These are phyloP conservation scores for Colletotrichum sp. DNA, from an alignment of 2,329 filamentous ascomycete genomes.

Conservation along the genomic window DNA sequence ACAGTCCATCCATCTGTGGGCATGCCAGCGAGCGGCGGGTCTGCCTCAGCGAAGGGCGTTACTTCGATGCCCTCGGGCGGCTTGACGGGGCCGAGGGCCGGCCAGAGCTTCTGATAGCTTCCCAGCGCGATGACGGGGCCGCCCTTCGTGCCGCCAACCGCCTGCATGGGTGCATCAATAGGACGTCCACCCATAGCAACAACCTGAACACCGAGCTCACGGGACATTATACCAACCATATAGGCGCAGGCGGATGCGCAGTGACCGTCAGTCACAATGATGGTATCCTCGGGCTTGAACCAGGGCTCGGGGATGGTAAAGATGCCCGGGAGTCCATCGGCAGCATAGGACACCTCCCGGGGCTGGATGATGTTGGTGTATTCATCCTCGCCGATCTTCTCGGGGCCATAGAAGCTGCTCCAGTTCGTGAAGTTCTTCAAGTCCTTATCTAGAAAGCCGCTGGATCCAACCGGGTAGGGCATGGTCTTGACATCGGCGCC, in stretches of 20 bases:
- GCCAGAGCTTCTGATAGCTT: not conserved
- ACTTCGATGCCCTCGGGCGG: constrained; percentile 2
- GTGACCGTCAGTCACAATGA: constrained; percentile 28
- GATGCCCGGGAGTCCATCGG: not conserved
- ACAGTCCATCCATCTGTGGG: not conserved
- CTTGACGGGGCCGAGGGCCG: not conserved
- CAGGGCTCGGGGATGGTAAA: not conserved
- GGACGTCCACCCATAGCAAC: constrained; percentile 67
- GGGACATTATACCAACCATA: constrained; percentile 48
- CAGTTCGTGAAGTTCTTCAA: constrained; percentile 31
- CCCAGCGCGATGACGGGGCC: constrained; percentile 36
- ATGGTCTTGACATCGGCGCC: not conserved
- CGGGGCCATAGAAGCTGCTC: constrained; percentile 46
- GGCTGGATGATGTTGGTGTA: constrained; percentile 36
- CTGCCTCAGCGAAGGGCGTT: not conserved
- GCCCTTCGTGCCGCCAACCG: constrained; percentile 70
- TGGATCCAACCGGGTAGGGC: constrained; percentile 14
- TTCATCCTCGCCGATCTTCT: constrained; percentile 33
- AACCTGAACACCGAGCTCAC: constrained; percentile 56
- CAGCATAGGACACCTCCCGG: not conserved
- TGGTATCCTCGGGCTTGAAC: constrained; percentile 36
- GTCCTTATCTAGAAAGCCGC: constrained; percentile 20
- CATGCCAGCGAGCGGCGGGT: constrained; percentile 6
- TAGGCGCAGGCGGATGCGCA: constrained; percentile 27
- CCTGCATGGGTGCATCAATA: constrained; percentile 59